Percentiles rank a stretch among this genome's conserved stretches.
Evolutionary conservation across 1,284 basidiomycete genomes (phyloP).

Genomic region (Ceratobasidium sp.): DNA sequence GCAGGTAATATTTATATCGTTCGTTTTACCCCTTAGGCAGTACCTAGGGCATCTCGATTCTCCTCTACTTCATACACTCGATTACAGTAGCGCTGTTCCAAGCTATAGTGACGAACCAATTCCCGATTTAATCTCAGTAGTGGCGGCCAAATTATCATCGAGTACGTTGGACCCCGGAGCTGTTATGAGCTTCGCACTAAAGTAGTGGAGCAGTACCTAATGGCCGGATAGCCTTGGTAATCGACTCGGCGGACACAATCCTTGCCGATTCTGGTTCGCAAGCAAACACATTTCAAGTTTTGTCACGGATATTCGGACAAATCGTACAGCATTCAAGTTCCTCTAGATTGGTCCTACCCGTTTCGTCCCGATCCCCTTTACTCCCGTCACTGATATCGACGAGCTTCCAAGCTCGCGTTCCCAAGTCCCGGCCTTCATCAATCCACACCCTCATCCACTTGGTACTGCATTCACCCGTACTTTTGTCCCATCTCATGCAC

Average conservation of each 20-base stretch:
- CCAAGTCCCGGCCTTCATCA: background rate
- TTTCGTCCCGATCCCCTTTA: conserved; percentile 60
- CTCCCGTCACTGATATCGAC: conserved; percentile 64
- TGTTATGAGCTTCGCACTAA: background rate
- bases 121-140: background rate
- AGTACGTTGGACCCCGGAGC: background rate
- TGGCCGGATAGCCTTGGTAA: background rate
- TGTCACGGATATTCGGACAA: conserved; percentile 20
- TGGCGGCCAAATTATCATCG: background rate
- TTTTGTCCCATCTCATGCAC: conserved; percentile 67
- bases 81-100: conserved; percentile 4
- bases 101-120: background rate
- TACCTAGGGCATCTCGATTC: background rate
- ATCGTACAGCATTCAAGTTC: conserved; percentile 53
- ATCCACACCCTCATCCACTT: conserved; percentile 67
- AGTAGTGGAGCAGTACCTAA: background rate
- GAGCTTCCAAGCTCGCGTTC: conserved; percentile 55
- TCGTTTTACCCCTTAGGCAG: background rate
- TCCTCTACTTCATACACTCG: background rate
- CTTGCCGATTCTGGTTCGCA: conserved; percentile 62
- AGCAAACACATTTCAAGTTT: conserved; percentile 57
- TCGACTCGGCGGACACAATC: conserved; percentile 49
- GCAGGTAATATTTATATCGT: conserved; percentile 16
- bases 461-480: conserved; percentile 66
- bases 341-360: conserved; percentile 70